Conservation (phyloP, 371 early-diverging fungal genomes). For the Sporodiniella umbellata region DNA sequence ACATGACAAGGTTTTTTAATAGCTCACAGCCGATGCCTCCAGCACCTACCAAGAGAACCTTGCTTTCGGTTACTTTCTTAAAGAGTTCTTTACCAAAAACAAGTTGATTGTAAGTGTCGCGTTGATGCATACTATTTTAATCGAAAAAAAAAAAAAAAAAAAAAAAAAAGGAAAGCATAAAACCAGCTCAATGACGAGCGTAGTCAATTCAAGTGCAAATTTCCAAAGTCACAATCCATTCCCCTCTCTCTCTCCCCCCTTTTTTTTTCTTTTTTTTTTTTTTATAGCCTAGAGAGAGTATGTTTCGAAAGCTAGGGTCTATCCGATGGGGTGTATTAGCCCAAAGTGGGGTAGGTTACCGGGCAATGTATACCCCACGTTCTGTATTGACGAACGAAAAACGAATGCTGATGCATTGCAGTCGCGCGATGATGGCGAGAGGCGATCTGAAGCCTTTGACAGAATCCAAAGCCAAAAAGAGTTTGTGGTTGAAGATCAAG, state of each 20-base stretch:
- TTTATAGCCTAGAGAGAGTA: no score
- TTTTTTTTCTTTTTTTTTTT: not conserved
- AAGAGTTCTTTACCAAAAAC: constrained; percentile 36
- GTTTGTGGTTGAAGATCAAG: constrained; percentile 76
- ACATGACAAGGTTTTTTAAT: constrained; percentile 89
- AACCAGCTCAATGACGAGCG: no score
- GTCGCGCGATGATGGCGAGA: no score
- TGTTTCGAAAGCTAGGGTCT: not conserved
- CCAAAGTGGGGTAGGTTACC: no score
- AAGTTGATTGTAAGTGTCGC: constrained; percentile 27
- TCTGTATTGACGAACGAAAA: no score
- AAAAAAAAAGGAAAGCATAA: not conserved
- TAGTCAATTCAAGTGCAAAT: no score
- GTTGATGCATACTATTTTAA: not conserved
- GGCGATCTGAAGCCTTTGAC: no score
- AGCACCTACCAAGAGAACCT: constrained; percentile 80
- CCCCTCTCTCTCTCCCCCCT: not conserved
- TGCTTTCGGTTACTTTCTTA: constrained; percentile 32
- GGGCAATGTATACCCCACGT: no score
- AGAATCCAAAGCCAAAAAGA: constrained; percentile 59
- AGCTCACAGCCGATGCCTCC: constrained; percentile 99
- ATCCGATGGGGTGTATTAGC: no score
- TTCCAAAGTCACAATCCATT: not conserved
- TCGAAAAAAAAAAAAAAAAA: not conserved
- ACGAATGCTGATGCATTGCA: no score